Conservation (phyloP, 495 filamentous ascomycete genomes). For the Tuber aestivum region DNA sequence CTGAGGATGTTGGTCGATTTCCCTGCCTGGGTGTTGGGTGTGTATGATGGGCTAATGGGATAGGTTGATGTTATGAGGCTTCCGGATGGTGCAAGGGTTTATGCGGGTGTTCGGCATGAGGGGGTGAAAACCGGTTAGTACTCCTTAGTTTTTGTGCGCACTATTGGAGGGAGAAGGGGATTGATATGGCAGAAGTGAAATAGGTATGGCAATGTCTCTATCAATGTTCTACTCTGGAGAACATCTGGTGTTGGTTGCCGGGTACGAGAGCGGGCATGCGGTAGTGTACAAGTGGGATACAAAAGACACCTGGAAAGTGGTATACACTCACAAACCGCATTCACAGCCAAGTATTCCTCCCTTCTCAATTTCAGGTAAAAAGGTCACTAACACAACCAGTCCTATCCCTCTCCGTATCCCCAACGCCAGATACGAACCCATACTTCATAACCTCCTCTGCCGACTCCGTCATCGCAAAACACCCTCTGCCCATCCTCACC, state of each 20-base stretch:
- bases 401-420: slow-evolving; percentile 65
- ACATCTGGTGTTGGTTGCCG: slow-evolving; percentile 56
- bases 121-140: slow-evolving; percentile 29
- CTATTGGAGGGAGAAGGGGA: neutral
- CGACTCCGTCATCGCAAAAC: slow-evolving; percentile 62
- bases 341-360: slow-evolving; percentile 57
- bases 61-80: slow-evolving; percentile 82
- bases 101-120: slow-evolving; percentile 47
- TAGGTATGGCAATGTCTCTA: slow-evolving; percentile 86
- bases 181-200: slow-evolving; percentile 8
- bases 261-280: slow-evolving; percentile 79
- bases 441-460: slow-evolving; percentile 79
- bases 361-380: neutral
- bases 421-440: slow-evolving; percentile 44
- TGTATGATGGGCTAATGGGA: slow-evolving; percentile 15
- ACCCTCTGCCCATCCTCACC: slow-evolving; percentile 50
- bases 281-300: slow-evolving; percentile 50
- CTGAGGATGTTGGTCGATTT: slow-evolving; percentile 56
- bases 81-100: slow-evolving; percentile 61
- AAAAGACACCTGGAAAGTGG: slow-evolving; percentile 52
- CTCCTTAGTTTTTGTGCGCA: neutral
- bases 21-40: neutral
- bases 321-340: slow-evolving; percentile 65
- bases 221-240: slow-evolving; percentile 48
- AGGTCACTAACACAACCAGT: slow-evolving; percentile 44